A percentile compares a stretch with the other conserved stretches of the same genome.
These are phyloP conservation scores for Apophysomyces trapeziformis DNA, from an alignment of 371 early-diverging fungal species.

Conservation along the genomic window DNA sequence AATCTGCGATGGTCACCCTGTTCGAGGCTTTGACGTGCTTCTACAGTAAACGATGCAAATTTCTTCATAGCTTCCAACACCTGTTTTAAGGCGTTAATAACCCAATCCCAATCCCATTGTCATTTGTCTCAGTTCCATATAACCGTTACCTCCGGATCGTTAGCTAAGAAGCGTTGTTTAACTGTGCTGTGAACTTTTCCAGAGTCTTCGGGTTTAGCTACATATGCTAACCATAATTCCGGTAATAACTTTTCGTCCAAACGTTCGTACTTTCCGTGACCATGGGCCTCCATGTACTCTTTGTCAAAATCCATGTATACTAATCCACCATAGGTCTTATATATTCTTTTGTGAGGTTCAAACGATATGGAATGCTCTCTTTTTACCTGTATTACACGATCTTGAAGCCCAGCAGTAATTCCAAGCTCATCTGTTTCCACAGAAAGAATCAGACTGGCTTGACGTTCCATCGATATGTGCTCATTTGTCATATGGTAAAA, in stretches of 20 bases:
- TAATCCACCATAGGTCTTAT: conserved; percentile 58
- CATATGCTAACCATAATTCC: conserved; percentile 60
- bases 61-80: conserved; percentile 61
- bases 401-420: conserved; percentile 72
- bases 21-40: conserved; percentile 39
- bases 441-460: conserved; percentile 62
- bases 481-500: conserved; percentile 48
- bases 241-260: conserved; percentile 49
- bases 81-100: conserved; percentile 23
- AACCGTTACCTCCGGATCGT: conserved; percentile 58
- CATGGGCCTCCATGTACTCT: conserved; percentile 56
- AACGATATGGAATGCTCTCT: neutral
- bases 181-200: conserved; percentile 70
- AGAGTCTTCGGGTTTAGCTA: conserved; percentile 67
- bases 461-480: conserved; percentile 53
- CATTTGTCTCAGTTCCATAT: neutral
- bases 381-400: conserved; percentile 69
- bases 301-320: conserved; percentile 74
- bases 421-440: conserved; percentile 68
- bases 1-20: conserved; percentile 30
- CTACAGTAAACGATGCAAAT: conserved; percentile 56
- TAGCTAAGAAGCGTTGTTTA: conserved; percentile 54
- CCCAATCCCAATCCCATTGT: neutral
- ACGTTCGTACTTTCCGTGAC: conserved; percentile 60
- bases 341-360: neutral